Base-by-base conservation (phyloP, 495 filamentous ascomycete genomes). In the Hypoxylon intermedium region DNA sequence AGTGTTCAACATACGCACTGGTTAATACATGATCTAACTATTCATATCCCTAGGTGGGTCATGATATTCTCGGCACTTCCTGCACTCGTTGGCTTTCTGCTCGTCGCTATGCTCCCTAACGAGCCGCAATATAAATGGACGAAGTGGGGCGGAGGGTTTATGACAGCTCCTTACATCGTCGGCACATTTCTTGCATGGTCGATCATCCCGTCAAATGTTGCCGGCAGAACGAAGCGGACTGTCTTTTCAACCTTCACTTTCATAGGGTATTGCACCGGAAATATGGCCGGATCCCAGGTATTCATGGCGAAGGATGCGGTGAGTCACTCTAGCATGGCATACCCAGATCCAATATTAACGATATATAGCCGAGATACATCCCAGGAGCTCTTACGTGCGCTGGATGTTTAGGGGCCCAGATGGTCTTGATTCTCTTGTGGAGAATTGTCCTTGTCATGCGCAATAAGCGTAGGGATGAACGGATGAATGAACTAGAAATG, bases 231-330 rank as follows among this genome's bases (percentile, higher is more conserved):
- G 15, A 70, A 70, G 40, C 53, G 64, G 4, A 67, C 67, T 5
- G 45, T 65, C 21, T 37, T 58, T 5, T 61, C 56, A 9, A 49
- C 75, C 1, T 54, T 80, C 15, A 66, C 78, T 3, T 73, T 79
- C 2, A 69, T 76, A 1, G 73, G 59, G 0, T 82, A 82, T 58
- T 76, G 75, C 33, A 65, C 80, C 18, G 80, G 79, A 1, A 83
- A 83, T 46, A 83, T 84, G 61, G 74, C 82, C 5, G 82, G 82
- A 0, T 79, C 81, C 2, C 79, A 81, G 44, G 84, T 82, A 0
- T 84, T 85, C 57, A 77, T 77, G 44, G 73, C 75, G 0, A 73
- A 76, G n/a, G 76, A 82, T 42, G 82, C 82, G 9, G 63, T 67
- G 52, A 53, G 67, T 31, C 18, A 41, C 23, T 4, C 13, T 34